phyloP scores from a whole-genome alignment of 1,284 basidiomycete genomes.

The Heterobasidion parviporum region DNA sequence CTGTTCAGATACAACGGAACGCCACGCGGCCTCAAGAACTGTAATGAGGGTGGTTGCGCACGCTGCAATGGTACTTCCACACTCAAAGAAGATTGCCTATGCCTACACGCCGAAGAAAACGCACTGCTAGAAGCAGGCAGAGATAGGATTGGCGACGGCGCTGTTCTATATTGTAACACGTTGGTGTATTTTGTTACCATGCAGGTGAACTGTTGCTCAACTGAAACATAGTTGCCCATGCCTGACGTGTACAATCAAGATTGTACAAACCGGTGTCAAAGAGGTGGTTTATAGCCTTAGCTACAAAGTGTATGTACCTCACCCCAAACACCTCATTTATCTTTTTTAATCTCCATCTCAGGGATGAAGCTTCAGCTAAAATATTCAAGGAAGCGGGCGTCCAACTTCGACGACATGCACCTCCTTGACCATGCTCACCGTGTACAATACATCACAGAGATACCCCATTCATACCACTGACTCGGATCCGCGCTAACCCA shows the following conservation, averaged over 20 bases:
- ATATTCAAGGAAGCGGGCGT: slow-evolving; percentile 78
- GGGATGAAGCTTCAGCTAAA: slow-evolving; percentile 73
- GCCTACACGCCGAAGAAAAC: slow-evolving; percentile 98
- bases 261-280: slow-evolving; percentile 89
- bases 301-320: slow-evolving; percentile 79
- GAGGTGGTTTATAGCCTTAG: slow-evolving; percentile 94
- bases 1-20: slow-evolving; percentile 87
- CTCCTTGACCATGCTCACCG: slow-evolving; percentile 11
- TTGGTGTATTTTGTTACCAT: slow-evolving; percentile 23
- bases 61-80: slow-evolving; percentile 64
- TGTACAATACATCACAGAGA: too few relatives aligned
- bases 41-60: slow-evolving; percentile 82
- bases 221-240: slow-evolving; percentile 78
- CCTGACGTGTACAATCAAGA: slow-evolving; percentile 92
- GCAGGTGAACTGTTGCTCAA: slow-evolving; percentile 4
- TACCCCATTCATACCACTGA: too few relatives aligned
- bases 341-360: slow-evolving; percentile 20
- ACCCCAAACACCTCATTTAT: background rate
- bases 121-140: slow-evolving; percentile 89
- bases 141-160: slow-evolving; percentile 75
- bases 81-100: slow-evolving; percentile 77
- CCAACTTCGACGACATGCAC: slow-evolving; percentile 57
- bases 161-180: slow-evolving; percentile 89
- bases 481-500: too few relatives aligned
- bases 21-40: slow-evolving; percentile 82